A percentile compares a stretch with the other conserved stretches of the same genome.
Evolutionary conservation across 306 rosid species (phyloP).

Genomic region (Prunus mira): DNA sequence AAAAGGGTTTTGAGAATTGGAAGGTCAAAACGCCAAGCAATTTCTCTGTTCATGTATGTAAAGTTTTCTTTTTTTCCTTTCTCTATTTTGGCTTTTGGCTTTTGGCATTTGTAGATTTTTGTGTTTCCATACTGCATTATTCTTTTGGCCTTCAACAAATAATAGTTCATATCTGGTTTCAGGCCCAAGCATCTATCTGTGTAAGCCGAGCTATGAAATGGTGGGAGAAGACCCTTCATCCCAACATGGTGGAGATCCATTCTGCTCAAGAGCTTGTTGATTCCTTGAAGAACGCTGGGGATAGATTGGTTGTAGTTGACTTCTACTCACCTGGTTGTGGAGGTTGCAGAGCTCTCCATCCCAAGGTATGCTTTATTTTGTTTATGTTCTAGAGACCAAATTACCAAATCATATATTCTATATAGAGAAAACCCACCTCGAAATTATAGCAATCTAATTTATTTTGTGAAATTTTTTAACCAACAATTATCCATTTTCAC

Average conservation of each 20-base stretch:
- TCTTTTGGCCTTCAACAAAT: not conserved
- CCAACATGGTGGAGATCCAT: constrained; percentile 73
- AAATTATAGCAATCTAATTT: not conserved
- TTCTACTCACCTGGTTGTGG: constrained; percentile 94
- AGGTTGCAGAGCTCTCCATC: constrained; percentile 86
- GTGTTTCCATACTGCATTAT: not conserved
- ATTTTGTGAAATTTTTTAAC: not conserved
- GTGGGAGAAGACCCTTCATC: constrained; percentile 71
- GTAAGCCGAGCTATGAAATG: constrained; percentile 54
- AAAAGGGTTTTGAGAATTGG: constrained; percentile 22
- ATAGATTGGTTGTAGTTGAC: constrained; percentile 67
- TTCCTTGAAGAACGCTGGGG: constrained; percentile 65
- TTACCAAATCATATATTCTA: not conserved
- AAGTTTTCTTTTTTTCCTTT: not conserved
- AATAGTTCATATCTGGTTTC: constrained; percentile 7
- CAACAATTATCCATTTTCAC: not conserved
- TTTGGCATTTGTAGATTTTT: not conserved
- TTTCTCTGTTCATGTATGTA: constrained; percentile 45
- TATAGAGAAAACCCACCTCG: not conserved
- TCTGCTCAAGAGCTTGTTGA: constrained; percentile 64
- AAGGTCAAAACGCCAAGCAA: constrained; percentile 27
- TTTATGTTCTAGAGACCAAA: not conserved
- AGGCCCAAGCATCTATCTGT: constrained; percentile 62
- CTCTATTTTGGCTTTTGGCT: not conserved
- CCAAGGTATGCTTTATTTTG: constrained; percentile 47